These are phyloP conservation scores for Termitomyces sp. DNA, from an alignment of 768 basidiomycete species.

Conservation along the genomic window DNA sequence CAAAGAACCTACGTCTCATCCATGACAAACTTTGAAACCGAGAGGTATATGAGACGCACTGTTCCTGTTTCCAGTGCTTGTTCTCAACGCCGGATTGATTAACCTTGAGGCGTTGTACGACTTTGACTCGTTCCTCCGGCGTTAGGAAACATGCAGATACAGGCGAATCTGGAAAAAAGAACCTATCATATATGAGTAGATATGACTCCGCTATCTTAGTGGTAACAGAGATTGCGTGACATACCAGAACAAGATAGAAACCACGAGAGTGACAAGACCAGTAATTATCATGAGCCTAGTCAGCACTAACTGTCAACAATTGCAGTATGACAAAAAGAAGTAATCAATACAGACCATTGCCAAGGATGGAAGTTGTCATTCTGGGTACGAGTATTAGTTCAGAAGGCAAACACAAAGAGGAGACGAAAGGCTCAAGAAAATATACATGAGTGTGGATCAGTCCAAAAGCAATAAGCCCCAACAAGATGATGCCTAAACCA, in stretches of 20 bases:
- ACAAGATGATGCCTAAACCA: constrained; percentile 68
- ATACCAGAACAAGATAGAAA: constrained; percentile 4
- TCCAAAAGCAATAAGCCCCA: constrained; percentile 69
- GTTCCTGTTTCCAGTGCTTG: constrained; percentile 73
- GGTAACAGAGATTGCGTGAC: not conserved
- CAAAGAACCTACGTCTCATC: constrained; percentile 49
- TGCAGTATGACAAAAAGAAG: not conserved
- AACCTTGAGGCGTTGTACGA: constrained; percentile 63
- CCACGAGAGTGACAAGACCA: constrained; percentile 47
- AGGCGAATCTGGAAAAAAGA: constrained; percentile 83
- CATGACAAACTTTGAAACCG: not conserved
- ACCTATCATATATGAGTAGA: constrained; percentile 35
- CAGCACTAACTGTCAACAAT: constrained; percentile 5
- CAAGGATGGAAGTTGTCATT: constrained; percentile 59
- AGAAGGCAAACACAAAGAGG: not conserved
- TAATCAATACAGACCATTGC: constrained; percentile 56
- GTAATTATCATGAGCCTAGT: constrained; percentile 73
- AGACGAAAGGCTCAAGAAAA: constrained; percentile 1
- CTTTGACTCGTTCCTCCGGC: constrained; percentile 61
- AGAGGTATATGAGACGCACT: constrained; percentile 39
- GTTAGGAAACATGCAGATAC: constrained; percentile 70
- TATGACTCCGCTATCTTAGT: too few relatives aligned
- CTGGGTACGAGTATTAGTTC: constrained; percentile 19
- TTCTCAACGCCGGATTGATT: constrained; percentile 80
- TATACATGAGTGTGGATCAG: constrained; percentile 53